Conservation (phyloP, 2,329 filamentous ascomycete species). For the Cladosporium sp. region DNA sequence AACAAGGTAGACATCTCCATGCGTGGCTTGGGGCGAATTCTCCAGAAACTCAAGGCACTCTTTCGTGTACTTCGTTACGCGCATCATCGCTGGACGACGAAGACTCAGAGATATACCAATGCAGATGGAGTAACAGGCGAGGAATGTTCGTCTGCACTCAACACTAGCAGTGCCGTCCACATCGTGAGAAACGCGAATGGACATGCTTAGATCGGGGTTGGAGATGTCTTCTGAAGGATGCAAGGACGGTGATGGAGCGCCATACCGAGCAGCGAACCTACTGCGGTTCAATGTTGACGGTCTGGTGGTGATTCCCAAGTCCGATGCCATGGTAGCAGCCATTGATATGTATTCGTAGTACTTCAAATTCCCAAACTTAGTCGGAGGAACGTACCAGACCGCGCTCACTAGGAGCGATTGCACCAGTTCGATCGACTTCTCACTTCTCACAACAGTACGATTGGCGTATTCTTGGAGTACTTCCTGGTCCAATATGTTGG, state of each 20-base stretch:
- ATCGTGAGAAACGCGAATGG: constrained; percentile 12
- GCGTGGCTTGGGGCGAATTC: constrained; percentile 48
- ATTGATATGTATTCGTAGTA: constrained; percentile 40
- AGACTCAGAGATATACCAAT: constrained; percentile 56
- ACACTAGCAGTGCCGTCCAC: constrained; percentile 47
- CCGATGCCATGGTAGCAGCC: constrained; percentile 46
- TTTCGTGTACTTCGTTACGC: constrained; percentile 55
- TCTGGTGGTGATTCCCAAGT: constrained; percentile 33
- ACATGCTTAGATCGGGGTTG: constrained; percentile 25
- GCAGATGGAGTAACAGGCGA: constrained; percentile 54
- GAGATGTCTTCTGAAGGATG: constrained; percentile 21
- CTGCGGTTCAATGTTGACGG: constrained; percentile 11
- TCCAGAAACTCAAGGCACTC: constrained; percentile 54
- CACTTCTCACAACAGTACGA: constrained; percentile 42
- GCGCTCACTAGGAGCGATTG: constrained; percentile 45
- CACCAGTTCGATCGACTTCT: constrained; percentile 48
- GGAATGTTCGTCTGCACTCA: constrained; percentile 53
- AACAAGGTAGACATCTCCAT: constrained; percentile 53
- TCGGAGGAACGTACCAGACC: constrained; percentile 46
- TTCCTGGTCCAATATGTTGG: constrained; percentile 42
- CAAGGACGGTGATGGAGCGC: constrained; percentile 4
- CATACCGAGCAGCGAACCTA: constrained; percentile 11
- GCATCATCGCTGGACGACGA: constrained; percentile 54
- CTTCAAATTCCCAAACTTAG: constrained; percentile 31
- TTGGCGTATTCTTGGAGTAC: constrained; percentile 44